These are phyloP conservation scores for Aaosphaeria pasadenensis DNA, from an alignment of 2,329 filamentous ascomycete genomes.

Conservation along the genomic window DNA sequence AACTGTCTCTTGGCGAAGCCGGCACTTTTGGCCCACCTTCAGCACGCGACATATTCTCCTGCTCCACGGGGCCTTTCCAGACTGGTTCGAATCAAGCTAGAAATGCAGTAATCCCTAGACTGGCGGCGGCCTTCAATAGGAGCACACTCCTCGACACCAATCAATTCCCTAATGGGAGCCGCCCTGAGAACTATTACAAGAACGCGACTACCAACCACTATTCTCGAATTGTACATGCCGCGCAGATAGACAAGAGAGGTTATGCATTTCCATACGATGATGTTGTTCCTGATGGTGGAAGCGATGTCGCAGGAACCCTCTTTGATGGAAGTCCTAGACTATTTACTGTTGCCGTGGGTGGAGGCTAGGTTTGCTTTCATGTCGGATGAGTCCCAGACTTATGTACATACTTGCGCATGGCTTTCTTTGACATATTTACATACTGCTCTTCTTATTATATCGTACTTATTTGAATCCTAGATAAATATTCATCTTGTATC, in stretches of 20 bases:
- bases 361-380: conserved; percentile 18
- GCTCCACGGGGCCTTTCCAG: conserved; percentile 62
- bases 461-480: too few species aligned
- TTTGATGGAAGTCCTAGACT: conserved; percentile 45
- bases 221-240: conserved; percentile 57
- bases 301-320: conserved; percentile 55
- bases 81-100: conserved; percentile 40
- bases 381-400: not conserved
- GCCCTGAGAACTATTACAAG: conserved; percentile 30
- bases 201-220: conserved; percentile 54
- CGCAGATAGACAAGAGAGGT: conserved; percentile 58
- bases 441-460: too few species aligned
- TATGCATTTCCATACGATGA: conserved; percentile 70
- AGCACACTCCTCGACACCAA: conserved; percentile 63
- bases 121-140: conserved; percentile 74
- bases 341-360: conserved; percentile 50
- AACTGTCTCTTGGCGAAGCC: conserved; percentile 42
- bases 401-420: too few species aligned
- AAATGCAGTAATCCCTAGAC: conserved; percentile 65
- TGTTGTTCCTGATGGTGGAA: conserved; percentile 56
- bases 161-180: conserved; percentile 37
- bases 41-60: conserved; percentile 63
- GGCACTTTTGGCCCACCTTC: conserved; percentile 55
- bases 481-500: too few species aligned
- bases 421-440: too few species aligned